These are phyloP conservation scores for Umbilicaria muhlenbergii DNA, from an alignment of 495 filamentous ascomycete genomes.

Conservation along the genomic window DNA sequence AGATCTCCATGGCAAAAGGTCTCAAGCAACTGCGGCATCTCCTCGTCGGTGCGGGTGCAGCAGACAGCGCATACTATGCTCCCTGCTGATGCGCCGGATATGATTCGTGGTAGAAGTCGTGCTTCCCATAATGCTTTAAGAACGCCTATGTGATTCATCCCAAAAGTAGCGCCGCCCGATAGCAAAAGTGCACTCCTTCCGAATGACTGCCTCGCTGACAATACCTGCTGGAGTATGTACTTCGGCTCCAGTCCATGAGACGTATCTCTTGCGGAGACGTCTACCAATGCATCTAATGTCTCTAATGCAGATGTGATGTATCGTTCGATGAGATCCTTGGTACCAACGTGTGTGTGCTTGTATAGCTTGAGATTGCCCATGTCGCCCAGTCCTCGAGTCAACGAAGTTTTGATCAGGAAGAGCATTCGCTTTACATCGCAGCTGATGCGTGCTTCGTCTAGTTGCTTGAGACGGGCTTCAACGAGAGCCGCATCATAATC, in stretches of 20 bases:
- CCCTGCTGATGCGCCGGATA: slow-evolving; percentile 88
- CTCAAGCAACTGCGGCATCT: slow-evolving; percentile 56
- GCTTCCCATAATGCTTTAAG: slow-evolving; percentile 68
- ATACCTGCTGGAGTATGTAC: slow-evolving; percentile 56
- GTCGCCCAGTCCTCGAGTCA: slow-evolving; percentile 68
- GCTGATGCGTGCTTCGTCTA: slow-evolving; percentile 59
- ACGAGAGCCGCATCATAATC: slow-evolving; percentile 62
- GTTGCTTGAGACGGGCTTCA: slow-evolving; percentile 46
- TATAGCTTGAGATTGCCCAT: slow-evolving; percentile 79
- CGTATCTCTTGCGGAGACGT: slow-evolving; percentile 39
- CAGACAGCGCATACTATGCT: slow-evolving; percentile 81
- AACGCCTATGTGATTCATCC: slow-evolving; percentile 95
- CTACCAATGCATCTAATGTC: slow-evolving; percentile 55
- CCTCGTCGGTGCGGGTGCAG: slow-evolving; percentile 72
- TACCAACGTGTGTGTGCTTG: slow-evolving; percentile 70
- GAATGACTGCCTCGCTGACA: slow-evolving; percentile 71
- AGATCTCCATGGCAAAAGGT: slow-evolving; percentile 71
- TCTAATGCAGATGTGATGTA: slow-evolving; percentile 68
- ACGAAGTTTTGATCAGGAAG: slow-evolving; percentile 61
- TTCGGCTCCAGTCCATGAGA: slow-evolving; percentile 41
- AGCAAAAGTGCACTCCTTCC: slow-evolving; percentile 75
- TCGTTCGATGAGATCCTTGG: slow-evolving; percentile 69
- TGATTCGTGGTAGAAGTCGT: slow-evolving; percentile 70
- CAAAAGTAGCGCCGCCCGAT: slow-evolving; percentile 85
- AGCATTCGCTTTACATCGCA: slow-evolving; percentile 66